Evolutionary conservation across 768 basidiomycete genomes (phyloP).

Genomic region (Lyophyllum semitale): DNA sequence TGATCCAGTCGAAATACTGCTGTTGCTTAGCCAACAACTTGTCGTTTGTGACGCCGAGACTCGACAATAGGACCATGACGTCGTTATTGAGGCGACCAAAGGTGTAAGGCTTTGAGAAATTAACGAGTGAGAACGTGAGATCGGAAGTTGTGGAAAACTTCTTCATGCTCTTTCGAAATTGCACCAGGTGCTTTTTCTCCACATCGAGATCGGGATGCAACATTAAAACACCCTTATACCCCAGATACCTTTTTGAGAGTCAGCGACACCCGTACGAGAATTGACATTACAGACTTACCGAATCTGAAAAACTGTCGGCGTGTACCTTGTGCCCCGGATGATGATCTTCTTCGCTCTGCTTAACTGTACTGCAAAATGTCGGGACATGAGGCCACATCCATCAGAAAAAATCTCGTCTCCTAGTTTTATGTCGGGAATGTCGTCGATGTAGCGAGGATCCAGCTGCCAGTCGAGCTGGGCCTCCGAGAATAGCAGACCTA

Average conservation of each 20-base stretch:
- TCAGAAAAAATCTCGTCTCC: slow-evolving; percentile 66
- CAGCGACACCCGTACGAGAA: background rate
- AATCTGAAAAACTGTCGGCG: slow-evolving; percentile 65
- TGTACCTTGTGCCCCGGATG: slow-evolving; percentile 57
- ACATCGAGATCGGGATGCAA: slow-evolving; percentile 60
- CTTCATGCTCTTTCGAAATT: slow-evolving; percentile 72
- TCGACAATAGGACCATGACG: slow-evolving; percentile 64
- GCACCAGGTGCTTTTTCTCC: slow-evolving; percentile 44
- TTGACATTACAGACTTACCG: slow-evolving; percentile 35
- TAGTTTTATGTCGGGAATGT: slow-evolving; percentile 60
- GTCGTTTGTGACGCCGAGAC: slow-evolving; percentile 60
- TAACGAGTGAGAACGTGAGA: slow-evolving; percentile 68
- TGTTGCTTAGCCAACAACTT: slow-evolving; percentile 55
- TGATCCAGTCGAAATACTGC: slow-evolving; percentile 62
- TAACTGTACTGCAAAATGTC: slow-evolving; percentile 49
- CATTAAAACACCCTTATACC: slow-evolving; percentile 74
- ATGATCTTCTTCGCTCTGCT: slow-evolving; percentile 56
- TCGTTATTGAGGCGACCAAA: slow-evolving; percentile 73
- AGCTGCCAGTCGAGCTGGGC: slow-evolving; percentile 60
- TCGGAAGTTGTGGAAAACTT: slow-evolving; percentile 62
- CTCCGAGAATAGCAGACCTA: slow-evolving; percentile 66
- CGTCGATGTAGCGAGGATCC: slow-evolving; percentile 47
- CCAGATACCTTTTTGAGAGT: slow-evolving; percentile 50
- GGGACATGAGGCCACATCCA: slow-evolving; percentile 68
- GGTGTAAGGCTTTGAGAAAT: slow-evolving; percentile 60